phyloP scores from a whole-genome alignment of 2,329 filamentous ascomycete genomes.

The Pseudogymnoascus sp. region DNA sequence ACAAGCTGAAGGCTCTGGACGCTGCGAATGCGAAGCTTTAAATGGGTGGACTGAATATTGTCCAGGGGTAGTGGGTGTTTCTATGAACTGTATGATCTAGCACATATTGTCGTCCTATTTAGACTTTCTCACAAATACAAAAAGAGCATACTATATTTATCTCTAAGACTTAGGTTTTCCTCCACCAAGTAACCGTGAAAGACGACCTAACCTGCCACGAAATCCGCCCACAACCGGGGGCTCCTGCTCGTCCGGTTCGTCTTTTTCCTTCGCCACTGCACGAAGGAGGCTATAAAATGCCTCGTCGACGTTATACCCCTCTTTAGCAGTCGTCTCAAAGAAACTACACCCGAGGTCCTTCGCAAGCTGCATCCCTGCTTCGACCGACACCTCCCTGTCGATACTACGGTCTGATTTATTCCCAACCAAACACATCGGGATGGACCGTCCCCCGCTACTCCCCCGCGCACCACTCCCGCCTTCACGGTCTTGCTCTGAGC shows the following conservation, averaged over 20 bases:
- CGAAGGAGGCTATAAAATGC: not conserved
- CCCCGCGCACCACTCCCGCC: not conserved
- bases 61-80: not conserved
- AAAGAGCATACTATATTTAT: not conserved
- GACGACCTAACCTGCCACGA: not conserved
- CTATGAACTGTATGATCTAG: not conserved
- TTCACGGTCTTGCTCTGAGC: not conserved
- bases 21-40: not conserved
- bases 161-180: not conserved
- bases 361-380: not conserved
- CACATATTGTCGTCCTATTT: not conserved
- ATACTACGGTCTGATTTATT: not conserved
- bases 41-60: not conserved
- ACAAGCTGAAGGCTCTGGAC: conserved; percentile 46
- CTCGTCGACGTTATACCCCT: not conserved
- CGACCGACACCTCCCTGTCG: not conserved
- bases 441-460: not conserved
- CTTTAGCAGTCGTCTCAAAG: not conserved
- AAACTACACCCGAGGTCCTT: not conserved
- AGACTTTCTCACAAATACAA: not conserved
- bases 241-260: not conserved
- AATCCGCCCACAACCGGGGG: not conserved
- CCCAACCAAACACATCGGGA: not conserved
- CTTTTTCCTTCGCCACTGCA: not conserved
- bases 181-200: not conserved